Conservation (phyloP, 768 basidiomycete genomes). For the Xanthoconium stramineum region DNA sequence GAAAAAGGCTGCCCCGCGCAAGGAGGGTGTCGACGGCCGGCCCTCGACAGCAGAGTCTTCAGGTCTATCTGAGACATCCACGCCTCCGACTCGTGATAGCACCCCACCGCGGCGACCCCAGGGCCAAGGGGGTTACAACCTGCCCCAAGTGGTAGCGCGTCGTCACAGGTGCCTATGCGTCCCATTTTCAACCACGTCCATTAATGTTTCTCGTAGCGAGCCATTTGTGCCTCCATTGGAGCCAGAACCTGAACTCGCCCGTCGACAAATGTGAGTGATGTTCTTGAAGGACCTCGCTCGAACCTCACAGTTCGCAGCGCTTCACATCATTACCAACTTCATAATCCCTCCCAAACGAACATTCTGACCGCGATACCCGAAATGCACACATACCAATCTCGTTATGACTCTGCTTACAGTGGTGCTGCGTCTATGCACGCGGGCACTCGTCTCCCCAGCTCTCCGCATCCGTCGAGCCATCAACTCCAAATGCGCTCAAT, state of each 20-base stretch:
- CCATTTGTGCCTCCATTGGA: slow-evolving; percentile 43
- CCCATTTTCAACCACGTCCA: slow-evolving; percentile 1
- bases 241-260: slow-evolving; percentile 41
- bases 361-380: slow-evolving; percentile 60
- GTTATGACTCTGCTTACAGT: slow-evolving; percentile 52
- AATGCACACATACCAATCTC: slow-evolving; percentile 48
- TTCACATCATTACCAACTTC: slow-evolving; percentile 42
- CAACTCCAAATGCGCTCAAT: slow-evolving; percentile 48
- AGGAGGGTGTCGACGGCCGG: slow-evolving; percentile 57
- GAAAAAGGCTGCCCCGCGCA: slow-evolving; percentile 58
- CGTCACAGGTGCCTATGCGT: slow-evolving; percentile 35
- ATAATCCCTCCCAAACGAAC: slow-evolving; percentile 42
- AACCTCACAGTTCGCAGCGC: slow-evolving; percentile 31
- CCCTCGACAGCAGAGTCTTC: slow-evolving; percentile 79
- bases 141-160: slow-evolving; percentile 38
- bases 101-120: slow-evolving; percentile 58
- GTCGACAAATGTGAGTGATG: slow-evolving; percentile 46
- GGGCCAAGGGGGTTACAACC: slow-evolving; percentile 36
- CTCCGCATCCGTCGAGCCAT: slow-evolving; percentile 28
- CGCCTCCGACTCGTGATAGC: slow-evolving; percentile 65
- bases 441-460: slow-evolving; percentile 38
- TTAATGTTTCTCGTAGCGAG: slow-evolving; percentile 35
- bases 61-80: slow-evolving; percentile 66
- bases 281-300: background rate
- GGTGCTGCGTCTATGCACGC: slow-evolving; percentile 30